Percentiles rank a stretch among this genome's conserved stretches.
phyloP scores from a whole-genome alignment of 148 eudicot genomes.

The Rhododendron williamsianum region DNA sequence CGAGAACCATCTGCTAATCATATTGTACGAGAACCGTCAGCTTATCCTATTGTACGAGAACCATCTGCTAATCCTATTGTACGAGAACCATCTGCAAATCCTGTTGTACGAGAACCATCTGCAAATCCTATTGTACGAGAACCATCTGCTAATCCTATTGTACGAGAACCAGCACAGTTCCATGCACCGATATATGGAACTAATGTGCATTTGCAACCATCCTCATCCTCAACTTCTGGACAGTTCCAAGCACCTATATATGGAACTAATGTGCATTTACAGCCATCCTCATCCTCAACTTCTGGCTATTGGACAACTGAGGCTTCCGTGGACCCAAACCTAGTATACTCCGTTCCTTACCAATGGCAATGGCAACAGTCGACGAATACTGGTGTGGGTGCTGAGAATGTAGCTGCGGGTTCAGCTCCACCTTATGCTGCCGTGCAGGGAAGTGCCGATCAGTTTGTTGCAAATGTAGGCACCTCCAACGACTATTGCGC shows the following conservation, averaged over 20 bases:
- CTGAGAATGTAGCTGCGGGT: neutral
- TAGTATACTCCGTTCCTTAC: neutral
- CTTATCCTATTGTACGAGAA: neutral
- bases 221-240: constrained; percentile 1
- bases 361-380: constrained; percentile 8
- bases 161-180: constrained; percentile 5
- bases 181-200: neutral
- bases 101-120: neutral
- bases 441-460: neutral
- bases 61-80: neutral
- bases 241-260: neutral
- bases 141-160: neutral
- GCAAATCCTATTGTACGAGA: neutral
- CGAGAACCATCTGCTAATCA: neutral
- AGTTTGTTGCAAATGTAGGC: neutral
- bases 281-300: neutral
- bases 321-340: neutral
- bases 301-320: constrained; percentile 9
- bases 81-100: neutral
- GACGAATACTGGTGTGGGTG: neutral
- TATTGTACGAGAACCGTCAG: neutral
- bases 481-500: neutral
- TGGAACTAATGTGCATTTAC: neutral
- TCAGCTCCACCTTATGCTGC: neutral
- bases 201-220: neutral